phyloP scores from a whole-genome alignment of 1,284 basidiomycete species.

The Kwoniella shivajii region DNA sequence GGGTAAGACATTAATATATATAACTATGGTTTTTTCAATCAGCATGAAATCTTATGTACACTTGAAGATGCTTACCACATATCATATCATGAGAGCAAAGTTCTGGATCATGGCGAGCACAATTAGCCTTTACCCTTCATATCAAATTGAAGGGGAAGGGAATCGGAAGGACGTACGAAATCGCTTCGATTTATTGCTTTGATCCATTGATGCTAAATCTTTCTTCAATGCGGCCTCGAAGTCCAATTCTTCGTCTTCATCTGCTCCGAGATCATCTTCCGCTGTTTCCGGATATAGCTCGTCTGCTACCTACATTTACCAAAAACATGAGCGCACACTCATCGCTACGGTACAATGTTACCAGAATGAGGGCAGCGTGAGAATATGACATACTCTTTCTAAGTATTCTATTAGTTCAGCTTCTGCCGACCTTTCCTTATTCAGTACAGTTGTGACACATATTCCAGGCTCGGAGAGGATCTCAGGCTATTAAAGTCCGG shows the following conservation, averaged over 20 bases:
- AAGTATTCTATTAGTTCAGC: constrained; percentile 45
- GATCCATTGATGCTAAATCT: constrained; percentile 38
- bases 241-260: constrained; percentile 36
- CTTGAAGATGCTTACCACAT: constrained; percentile 31
- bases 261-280: constrained; percentile 18
- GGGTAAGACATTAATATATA: constrained; percentile 39
- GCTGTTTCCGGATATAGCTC: constrained; percentile 45
- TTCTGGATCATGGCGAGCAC: neutral
- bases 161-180: constrained; percentile 30
- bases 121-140: neutral
- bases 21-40: constrained; percentile 24
- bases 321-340: neutral
- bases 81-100: constrained; percentile 25
- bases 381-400: constrained; percentile 26
- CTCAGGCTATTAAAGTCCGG: constrained; percentile 28
- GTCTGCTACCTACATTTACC: constrained; percentile 34
- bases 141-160: neutral
- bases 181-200: constrained; percentile 35
- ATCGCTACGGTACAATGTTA: neutral
- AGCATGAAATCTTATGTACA: neutral
- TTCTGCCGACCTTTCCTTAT: constrained; percentile 46
- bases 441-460: constrained; percentile 37
- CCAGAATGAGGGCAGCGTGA: neutral
- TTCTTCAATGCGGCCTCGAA: constrained; percentile 45
- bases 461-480: constrained; percentile 41